Percentiles rank a stretch among this genome's conserved stretches.
Evolutionary conservation across 495 filamentous ascomycete genomes (phyloP).

Genomic region (Clohesyomyces aquaticus): DNA sequence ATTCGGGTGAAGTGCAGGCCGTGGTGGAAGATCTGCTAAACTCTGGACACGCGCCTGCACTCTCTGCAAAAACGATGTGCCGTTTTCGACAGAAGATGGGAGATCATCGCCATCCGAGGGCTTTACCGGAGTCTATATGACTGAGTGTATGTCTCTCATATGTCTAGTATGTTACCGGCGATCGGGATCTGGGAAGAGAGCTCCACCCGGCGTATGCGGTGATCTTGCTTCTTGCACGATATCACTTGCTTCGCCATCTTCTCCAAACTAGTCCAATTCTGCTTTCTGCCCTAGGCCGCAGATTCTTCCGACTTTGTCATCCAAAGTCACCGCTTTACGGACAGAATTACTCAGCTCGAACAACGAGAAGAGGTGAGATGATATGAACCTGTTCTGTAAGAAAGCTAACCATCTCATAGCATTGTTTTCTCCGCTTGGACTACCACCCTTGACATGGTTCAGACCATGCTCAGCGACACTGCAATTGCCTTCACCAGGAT

Average conservation of each 20-base stretch:
- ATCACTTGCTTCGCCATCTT: not conserved
- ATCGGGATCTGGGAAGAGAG: too few relatives aligned
- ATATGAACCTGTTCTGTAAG: not conserved
- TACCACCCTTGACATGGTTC: constrained; percentile 8
- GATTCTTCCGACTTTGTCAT: not conserved
- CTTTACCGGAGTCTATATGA: not conserved
- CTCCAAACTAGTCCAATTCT: not conserved
- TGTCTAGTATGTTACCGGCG: too few relatives aligned
- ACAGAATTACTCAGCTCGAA: not conserved
- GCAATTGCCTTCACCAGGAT: not conserved
- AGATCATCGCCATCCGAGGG: not conserved
- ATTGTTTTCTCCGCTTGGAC: constrained; percentile 12
- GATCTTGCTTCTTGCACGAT: too few relatives aligned
- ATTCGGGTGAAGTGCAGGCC: not conserved
- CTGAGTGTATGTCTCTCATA: too few relatives aligned
- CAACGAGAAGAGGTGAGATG: constrained; percentile 6
- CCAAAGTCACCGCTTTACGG: not conserved
- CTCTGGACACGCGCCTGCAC: not conserved
- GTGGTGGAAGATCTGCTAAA: not conserved
- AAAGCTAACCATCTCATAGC: not conserved
- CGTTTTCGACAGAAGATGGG: not conserved
- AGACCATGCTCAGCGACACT: not conserved
- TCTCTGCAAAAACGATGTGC: not conserved
- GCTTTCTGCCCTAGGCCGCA: too few relatives aligned
- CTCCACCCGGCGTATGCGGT: too few relatives aligned